Percentiles rank a stretch among this genome's conserved stretches.
Conservation (phyloP, 1,284 basidiomycete species). For the Ustilago crameri region DNA sequence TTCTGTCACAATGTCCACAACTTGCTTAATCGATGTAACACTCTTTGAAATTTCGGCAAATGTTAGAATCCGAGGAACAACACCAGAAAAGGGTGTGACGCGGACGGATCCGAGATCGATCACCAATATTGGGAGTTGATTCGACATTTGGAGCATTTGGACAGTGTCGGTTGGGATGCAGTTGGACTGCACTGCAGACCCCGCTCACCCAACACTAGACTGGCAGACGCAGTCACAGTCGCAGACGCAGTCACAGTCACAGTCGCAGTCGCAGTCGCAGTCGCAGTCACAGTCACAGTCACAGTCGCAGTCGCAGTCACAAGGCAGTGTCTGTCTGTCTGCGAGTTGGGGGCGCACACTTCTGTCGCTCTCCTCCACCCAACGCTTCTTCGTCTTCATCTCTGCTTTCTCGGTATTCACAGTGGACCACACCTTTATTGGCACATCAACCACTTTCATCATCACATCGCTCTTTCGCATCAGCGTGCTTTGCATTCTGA, state of each 20-base stretch:
- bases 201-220: not conserved
- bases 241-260: not conserved
- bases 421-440: not conserved
- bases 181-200: not conserved
- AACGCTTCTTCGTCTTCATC: not conserved
- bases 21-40: constrained; percentile 11
- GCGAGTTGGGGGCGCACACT: not conserved
- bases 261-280: no score
- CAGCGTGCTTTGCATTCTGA: not conserved
- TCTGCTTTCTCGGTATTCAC: not conserved
- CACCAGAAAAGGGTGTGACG: no score
- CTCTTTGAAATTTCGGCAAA: no score
- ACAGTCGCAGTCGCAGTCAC: no score
- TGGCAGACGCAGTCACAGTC: no score
- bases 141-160: not conserved
- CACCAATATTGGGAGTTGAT: constrained; percentile 19
- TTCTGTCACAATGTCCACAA: no score
- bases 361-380: no score
- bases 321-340: not conserved
- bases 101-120: constrained; percentile 44
- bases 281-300: no score
- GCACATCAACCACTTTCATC: not conserved
- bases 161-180: not conserved
- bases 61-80: no score
- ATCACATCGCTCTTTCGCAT: not conserved